Conservation (phyloP, 2,329 filamentous ascomycete genomes). For the Amphichorda felina region DNA sequence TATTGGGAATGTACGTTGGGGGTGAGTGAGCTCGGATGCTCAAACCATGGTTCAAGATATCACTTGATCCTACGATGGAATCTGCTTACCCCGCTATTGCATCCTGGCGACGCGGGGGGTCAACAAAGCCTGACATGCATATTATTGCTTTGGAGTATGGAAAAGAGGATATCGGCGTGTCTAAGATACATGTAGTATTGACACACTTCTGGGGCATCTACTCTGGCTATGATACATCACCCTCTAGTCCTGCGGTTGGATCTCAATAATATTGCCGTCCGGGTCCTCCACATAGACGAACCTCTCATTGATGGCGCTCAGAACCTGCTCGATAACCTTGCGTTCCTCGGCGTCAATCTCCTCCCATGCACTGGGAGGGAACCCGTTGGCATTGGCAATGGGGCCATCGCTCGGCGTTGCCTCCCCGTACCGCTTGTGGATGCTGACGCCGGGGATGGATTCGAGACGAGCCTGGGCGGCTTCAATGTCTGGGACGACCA, state of each 20-base stretch:
- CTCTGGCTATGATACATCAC: no score
- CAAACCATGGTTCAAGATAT: no score
- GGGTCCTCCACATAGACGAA: conserved; percentile 11
- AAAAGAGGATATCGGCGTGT: no score
- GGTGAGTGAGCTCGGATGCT: no score
- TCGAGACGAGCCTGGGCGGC: conserved; percentile 15
- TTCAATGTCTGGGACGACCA: conserved; percentile 19
- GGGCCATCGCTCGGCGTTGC: conserved; percentile 2
- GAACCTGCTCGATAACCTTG: conserved; percentile 2
- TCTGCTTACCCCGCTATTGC: no score
- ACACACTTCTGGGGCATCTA: no score
- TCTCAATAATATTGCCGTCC: conserved; percentile 13
- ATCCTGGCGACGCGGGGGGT: no score
- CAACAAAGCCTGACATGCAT: no score
- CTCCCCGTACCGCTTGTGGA: conserved; percentile 16
- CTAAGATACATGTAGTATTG: no score
- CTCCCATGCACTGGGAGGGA: conserved; percentile 4
- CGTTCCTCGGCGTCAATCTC: conserved; percentile 6
- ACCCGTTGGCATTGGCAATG: conserved; percentile 7
- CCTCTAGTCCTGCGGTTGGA: conserved; percentile 8
- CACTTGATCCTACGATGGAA: no score
- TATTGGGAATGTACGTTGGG: no score
- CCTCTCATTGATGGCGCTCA: conserved; percentile 6
- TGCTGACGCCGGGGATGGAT: conserved; percentile 5
- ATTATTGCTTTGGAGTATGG: no score